Evolutionary conservation across 768 basidiomycete genomes (phyloP), one percentile per base, ranked within the genome.

Genomic region (Naganishia onofrii): DNA sequence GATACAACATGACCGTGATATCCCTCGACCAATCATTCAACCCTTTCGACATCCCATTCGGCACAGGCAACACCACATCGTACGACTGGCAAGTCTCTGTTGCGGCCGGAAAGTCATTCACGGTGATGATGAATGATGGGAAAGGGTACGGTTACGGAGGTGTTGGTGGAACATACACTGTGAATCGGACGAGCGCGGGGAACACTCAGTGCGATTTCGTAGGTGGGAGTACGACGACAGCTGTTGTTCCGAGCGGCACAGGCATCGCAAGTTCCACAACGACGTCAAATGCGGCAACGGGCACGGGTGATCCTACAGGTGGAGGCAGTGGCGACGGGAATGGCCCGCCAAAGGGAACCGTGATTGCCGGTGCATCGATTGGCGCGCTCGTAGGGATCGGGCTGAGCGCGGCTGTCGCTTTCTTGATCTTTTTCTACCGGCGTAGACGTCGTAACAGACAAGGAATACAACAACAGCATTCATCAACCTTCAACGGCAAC

Each of bases 1-100:
- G 69, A 28, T 72, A 68, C 29, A 72, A 69, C 51, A 69, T 69
- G 67, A 72, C 71, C 54, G 67, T 72, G 31, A 46, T 72, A 23
- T 72, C 71, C 21, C 48, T 58, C n/a, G 66, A 67, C 23, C 66
- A 69, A 38, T 46, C 55, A 1, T 72, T 72, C 57, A 53, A 56
- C 28, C 71, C 71, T 0, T 72, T 55, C 67, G 63, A 68, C 31
- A 53, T 72, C 17, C 44, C 53, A n/a, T 64, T 68, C 21, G 71
- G 71, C 21, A 51, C 64, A 15, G 71, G 71, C 28, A 57, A 38
- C 29, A 36, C 48, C 13, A 23, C 51, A 0, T 5, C 51, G 3
- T 44, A 42, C 29, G 42, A 53, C 51, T 72, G 71, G 71, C n/a
- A 26, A 23, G 67, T 69, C 42, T 65, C 63, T 60, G 57, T 72